Percentiles rank a stretch among this genome's conserved stretches.
Evolutionary conservation across 352 stramenopile species (phyloP).

Genomic region (Phytophthora hybrid): DNA sequence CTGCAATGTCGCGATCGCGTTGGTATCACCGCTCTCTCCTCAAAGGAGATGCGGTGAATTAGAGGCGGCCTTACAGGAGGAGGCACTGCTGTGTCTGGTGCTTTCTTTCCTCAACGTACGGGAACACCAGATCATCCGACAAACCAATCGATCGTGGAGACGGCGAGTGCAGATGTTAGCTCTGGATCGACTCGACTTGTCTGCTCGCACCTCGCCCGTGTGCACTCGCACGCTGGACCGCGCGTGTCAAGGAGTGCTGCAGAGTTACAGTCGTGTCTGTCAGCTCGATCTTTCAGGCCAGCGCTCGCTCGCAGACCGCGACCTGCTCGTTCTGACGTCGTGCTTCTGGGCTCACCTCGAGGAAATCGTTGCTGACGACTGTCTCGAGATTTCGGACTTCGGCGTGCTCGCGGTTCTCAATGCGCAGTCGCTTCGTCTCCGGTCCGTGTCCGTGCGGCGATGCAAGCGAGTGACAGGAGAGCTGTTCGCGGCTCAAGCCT

Average conservation of each 20-base stretch:
- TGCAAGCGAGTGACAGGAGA: slow-evolving; percentile 80
- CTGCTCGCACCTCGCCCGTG: slow-evolving; percentile 55
- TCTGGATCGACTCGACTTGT: slow-evolving; percentile 76
- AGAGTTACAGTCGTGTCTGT: slow-evolving; percentile 74
- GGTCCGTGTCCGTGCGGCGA: slow-evolving; percentile 72
- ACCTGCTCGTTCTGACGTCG: slow-evolving; percentile 83
- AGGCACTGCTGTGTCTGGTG: slow-evolving; percentile 66
- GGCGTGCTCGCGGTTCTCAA: slow-evolving; percentile 84
- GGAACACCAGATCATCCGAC: slow-evolving; percentile 74
- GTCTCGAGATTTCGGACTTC: slow-evolving; percentile 83
- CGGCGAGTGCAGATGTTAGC: slow-evolving; percentile 71
- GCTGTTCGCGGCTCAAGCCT: slow-evolving; percentile 44
- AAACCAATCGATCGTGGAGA: slow-evolving; percentile 68
- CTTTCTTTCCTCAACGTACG: slow-evolving; percentile 79
- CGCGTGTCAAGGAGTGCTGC: slow-evolving; percentile 65
- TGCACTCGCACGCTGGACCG: slow-evolving; percentile 57
- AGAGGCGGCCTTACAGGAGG: slow-evolving; percentile 59
- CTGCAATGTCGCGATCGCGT: slow-evolving; percentile 16
- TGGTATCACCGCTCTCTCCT: slow-evolving; percentile 27
- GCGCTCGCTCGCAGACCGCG: slow-evolving; percentile 67
- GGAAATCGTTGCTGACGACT: slow-evolving; percentile 72
- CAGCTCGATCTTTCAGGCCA: slow-evolving; percentile 78
- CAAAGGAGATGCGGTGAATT: slow-evolving; percentile 30
- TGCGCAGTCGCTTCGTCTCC: slow-evolving; percentile 75
- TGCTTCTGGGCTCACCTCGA: slow-evolving; percentile 84